Percentiles rank a stretch among this genome's conserved stretches.
Conservation (phyloP, 2,329 filamentous ascomycete species). For the Talaromyces sp. region DNA sequence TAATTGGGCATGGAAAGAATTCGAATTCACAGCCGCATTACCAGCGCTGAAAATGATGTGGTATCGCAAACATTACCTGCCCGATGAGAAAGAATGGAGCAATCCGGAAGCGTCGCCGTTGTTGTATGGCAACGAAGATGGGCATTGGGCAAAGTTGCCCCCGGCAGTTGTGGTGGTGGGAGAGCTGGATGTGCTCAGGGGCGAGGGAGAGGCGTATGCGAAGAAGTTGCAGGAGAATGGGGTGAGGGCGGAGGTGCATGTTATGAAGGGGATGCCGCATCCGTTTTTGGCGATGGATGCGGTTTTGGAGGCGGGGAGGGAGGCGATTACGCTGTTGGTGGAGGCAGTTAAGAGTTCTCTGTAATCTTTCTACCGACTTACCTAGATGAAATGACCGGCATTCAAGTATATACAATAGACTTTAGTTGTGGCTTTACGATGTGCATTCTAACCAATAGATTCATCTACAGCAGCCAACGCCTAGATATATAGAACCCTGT, state of each 20-base stretch:
- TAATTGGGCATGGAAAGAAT: slow-evolving; percentile 50
- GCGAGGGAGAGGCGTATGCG: slow-evolving; percentile 54
- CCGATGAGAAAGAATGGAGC: slow-evolving; percentile 44
- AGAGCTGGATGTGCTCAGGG: slow-evolving; percentile 55
- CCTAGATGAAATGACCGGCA: background rate
- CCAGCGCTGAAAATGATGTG: slow-evolving; percentile 59
- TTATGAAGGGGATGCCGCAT: slow-evolving; percentile 57
- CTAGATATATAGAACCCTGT: slow-evolving; percentile 11
- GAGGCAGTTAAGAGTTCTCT: slow-evolving; percentile 27
- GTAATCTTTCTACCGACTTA: background rate
- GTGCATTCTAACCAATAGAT: background rate
- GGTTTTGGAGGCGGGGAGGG: slow-evolving; percentile 50
- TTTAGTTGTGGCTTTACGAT: background rate
- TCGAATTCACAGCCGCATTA: slow-evolving; percentile 52
- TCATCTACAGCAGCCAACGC: slow-evolving; percentile 12
- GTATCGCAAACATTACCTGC: slow-evolving; percentile 59
- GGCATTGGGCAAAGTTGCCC: slow-evolving; percentile 48
- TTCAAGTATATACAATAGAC: background rate
- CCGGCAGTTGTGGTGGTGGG: slow-evolving; percentile 53
- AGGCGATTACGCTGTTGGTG: slow-evolving; percentile 50
- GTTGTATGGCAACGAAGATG: slow-evolving; percentile 45
- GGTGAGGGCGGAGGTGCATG: slow-evolving; percentile 47
- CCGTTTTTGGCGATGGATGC: slow-evolving; percentile 59
- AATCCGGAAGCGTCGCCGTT: slow-evolving; percentile 56
- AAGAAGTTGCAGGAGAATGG: slow-evolving; percentile 48